Conservation (phyloP, 1,284 basidiomycete species). For the Puccinia triticina region DNA sequence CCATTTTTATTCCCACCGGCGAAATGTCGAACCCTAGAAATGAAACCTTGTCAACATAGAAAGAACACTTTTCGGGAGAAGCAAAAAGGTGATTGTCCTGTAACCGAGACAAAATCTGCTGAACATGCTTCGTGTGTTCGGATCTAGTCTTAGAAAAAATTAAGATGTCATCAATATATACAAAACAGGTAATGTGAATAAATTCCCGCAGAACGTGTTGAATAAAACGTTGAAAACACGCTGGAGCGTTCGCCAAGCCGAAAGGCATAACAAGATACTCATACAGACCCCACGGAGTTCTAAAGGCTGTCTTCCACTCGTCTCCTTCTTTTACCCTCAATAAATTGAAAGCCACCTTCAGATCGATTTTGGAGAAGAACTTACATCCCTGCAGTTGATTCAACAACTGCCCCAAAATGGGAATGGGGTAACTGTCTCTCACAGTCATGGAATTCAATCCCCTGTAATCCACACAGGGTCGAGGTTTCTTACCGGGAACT, state of each 20-base stretch:
- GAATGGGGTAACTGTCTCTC: constrained; percentile 9
- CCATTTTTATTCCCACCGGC: too few species aligned
- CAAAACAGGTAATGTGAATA: too few species aligned
- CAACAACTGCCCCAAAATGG: neutral
- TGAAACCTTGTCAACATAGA: too few species aligned
- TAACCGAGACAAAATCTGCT: too few species aligned
- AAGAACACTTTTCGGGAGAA: too few species aligned
- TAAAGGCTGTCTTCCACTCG: neutral
- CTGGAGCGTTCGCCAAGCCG: constrained; percentile 28
- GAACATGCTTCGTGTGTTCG: too few species aligned
- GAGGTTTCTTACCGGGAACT: too few species aligned
- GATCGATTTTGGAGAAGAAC: constrained; percentile 12
- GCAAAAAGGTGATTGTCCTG: too few species aligned
- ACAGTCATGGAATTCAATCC: neutral
- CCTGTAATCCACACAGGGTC: constrained; percentile 25
- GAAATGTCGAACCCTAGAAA: too few species aligned
- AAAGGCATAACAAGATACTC: constrained; percentile 30
- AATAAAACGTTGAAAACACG: neutral
- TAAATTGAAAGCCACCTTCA: constrained; percentile 12
- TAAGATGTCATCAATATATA: too few species aligned
- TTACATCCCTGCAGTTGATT: neutral
- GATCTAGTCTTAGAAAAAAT: too few species aligned
- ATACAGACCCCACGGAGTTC: constrained; percentile 9
- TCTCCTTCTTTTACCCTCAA: neutral
- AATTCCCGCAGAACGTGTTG: too few species aligned